Conservation (phyloP, 768 basidiomycete species). For the Candolleomyces efflorescens region DNA sequence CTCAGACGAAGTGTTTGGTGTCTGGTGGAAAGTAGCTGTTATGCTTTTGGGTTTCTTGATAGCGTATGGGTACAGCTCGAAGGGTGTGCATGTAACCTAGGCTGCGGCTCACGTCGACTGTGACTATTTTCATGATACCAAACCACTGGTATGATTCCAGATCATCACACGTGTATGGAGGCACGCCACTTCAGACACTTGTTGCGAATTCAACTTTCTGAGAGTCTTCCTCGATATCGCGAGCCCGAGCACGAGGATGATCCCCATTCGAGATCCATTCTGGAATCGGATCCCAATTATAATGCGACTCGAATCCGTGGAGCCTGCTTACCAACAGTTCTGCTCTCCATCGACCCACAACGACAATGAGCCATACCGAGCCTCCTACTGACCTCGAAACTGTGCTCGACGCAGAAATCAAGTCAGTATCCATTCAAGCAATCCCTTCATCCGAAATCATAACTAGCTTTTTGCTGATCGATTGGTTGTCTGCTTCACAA, state of each 20-base stretch:
- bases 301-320: background rate
- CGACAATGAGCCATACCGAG: background rate
- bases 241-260: too few species aligned
- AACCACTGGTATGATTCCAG: too few species aligned
- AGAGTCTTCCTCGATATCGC: too few species aligned
- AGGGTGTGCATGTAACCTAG: background rate
- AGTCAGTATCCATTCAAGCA: constrained; percentile 31
- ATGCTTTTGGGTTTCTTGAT: constrained; percentile 28
- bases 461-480: background rate
- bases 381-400: constrained; percentile 45
- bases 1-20: constrained; percentile 5
- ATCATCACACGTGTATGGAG: too few species aligned
- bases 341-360: background rate
- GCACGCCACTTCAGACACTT: too few species aligned
- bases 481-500: background rate
- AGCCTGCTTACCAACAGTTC: background rate
- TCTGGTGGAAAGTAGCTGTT: constrained; percentile 17
- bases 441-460: background rate
- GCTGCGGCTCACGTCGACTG: too few species aligned
- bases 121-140: too few species aligned
- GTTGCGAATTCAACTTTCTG: too few species aligned
- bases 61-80: constrained; percentile 20
- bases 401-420: constrained; percentile 59
- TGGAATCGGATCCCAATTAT: too few species aligned
- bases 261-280: too few species aligned